Percentiles rank a stretch among this genome's conserved stretches.
Conservation (phyloP, 2,329 filamentous ascomycete species). For the Arthrobotrys conoides region DNA sequence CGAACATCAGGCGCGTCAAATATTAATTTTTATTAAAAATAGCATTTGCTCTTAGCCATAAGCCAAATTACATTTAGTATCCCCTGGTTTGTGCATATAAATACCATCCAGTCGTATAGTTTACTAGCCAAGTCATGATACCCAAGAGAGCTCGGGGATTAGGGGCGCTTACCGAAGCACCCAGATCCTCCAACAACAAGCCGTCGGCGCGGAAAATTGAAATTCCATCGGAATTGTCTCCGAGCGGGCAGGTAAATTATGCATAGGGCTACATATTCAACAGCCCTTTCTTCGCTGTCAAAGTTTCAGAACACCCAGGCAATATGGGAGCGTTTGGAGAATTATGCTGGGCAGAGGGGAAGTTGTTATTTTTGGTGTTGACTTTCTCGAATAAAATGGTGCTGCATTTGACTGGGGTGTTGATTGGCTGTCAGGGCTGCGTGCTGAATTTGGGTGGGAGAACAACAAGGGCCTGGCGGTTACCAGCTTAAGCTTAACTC, state of each 20-base stretch:
- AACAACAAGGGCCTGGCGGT: slow-evolving; percentile 39
- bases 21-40: slow-evolving; percentile 10
- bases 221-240: slow-evolving; percentile 39
- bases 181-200: not conserved
- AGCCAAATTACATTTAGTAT: slow-evolving; percentile 6
- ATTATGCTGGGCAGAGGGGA: slow-evolving; percentile 34
- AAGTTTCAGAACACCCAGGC: slow-evolving; percentile 47
- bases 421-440: slow-evolving; percentile 51
- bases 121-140: not conserved
- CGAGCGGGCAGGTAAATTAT: slow-evolving; percentile 29
- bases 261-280: slow-evolving; percentile 31
- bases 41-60: not conserved
- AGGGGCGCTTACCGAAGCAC: slow-evolving; percentile 52
- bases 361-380: slow-evolving; percentile 60
- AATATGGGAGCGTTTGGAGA: slow-evolving; percentile 37
- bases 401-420: slow-evolving; percentile 25
- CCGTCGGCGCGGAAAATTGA: slow-evolving; percentile 26
- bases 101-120: slow-evolving; percentile 14
- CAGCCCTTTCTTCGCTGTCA: slow-evolving; percentile 1
- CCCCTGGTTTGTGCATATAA: slow-evolving; percentile 28
- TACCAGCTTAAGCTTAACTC: slow-evolving; percentile 37
- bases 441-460: slow-evolving; percentile 43
- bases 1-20: slow-evolving; percentile 16
- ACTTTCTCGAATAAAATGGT: slow-evolving; percentile 35
- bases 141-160: not conserved